Evolutionary conservation across 495 filamentous ascomycete species (phyloP).

Genomic region (Tuber aestivum): DNA sequence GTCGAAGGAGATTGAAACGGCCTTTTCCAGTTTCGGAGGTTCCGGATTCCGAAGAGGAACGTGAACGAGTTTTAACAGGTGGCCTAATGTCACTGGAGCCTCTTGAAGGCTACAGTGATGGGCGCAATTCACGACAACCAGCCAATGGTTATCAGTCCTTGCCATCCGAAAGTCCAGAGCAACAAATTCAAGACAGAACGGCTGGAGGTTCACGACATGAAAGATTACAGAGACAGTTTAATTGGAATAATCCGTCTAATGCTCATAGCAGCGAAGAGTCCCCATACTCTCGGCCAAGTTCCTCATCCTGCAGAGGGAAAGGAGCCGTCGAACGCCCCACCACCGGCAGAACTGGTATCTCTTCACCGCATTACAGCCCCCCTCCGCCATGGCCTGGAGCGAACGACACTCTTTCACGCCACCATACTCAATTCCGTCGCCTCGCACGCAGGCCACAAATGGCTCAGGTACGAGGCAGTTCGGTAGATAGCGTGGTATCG

Average conservation of each 20-base stretch:
- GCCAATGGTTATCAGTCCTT: neutral
- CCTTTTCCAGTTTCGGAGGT: conserved; percentile 9
- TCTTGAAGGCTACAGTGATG: conserved; percentile 10
- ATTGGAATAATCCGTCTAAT: neutral
- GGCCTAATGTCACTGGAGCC: conserved; percentile 32
- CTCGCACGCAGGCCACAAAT: neutral
- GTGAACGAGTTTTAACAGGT: conserved; percentile 27
- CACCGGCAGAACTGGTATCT: conserved; percentile 6
- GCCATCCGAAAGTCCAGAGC: neutral
- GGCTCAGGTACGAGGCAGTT: neutral
- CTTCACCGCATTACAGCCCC: conserved; percentile 34
- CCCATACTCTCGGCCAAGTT: conserved; percentile 18
- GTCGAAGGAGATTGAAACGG: neutral
- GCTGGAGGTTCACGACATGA: neutral
- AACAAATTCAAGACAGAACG: neutral
- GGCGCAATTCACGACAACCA: neutral
- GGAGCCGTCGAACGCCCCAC: neutral
- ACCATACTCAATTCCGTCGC: neutral
- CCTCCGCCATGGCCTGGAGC: conserved; percentile 16
- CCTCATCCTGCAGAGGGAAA: conserved; percentile 14
- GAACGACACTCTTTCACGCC: neutral
- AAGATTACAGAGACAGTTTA: neutral
- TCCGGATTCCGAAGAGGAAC: conserved; percentile 26
- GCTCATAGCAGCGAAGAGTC: neutral
- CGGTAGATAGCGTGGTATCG: neutral